Evolutionary conservation across 2,329 filamentous ascomycete genomes (phyloP).

Genomic region (Alternaria sp.): DNA sequence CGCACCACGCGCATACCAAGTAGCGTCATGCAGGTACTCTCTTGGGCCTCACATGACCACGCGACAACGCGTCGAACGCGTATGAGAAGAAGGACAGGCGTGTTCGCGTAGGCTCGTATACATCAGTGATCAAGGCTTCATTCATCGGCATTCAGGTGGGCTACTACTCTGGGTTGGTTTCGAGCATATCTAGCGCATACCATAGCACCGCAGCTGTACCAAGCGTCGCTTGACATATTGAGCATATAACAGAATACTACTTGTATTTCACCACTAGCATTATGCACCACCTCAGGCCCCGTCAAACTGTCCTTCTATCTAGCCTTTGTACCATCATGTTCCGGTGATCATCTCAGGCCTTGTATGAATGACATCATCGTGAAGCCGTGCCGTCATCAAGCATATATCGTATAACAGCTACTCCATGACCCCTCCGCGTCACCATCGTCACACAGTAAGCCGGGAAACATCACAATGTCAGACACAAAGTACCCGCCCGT

Average conservation of each 20-base stretch:
- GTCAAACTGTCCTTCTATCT: background rate
- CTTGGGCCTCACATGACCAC: constrained; percentile 4
- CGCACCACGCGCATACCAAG: background rate
- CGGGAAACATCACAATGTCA: constrained; percentile 1
- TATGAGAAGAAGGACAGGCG: background rate
- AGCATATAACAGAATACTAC: background rate
- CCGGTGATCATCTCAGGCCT: background rate
- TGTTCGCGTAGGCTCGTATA: background rate
- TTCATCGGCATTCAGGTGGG: background rate
- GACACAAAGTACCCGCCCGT: constrained; percentile 7
- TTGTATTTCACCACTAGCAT: background rate
- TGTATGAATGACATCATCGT: constrained; percentile 11
- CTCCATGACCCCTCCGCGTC: background rate
- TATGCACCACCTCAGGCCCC: background rate
- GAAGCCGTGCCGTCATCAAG: constrained; percentile 1
- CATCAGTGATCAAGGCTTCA: background rate
- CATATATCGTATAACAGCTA: background rate
- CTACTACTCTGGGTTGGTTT: background rate
- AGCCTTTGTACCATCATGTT: background rate
- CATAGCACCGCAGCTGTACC: background rate
- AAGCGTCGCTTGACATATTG: background rate
- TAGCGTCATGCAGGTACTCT: background rate
- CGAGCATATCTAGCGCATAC: background rate
- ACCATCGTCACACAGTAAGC: background rate
- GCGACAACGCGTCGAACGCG: background rate